Percentiles rank a stretch among this genome's conserved stretches.
Evolutionary conservation across 2,329 filamentous ascomycete genomes (phyloP).

Genomic region (Kalmusia sp.): DNA sequence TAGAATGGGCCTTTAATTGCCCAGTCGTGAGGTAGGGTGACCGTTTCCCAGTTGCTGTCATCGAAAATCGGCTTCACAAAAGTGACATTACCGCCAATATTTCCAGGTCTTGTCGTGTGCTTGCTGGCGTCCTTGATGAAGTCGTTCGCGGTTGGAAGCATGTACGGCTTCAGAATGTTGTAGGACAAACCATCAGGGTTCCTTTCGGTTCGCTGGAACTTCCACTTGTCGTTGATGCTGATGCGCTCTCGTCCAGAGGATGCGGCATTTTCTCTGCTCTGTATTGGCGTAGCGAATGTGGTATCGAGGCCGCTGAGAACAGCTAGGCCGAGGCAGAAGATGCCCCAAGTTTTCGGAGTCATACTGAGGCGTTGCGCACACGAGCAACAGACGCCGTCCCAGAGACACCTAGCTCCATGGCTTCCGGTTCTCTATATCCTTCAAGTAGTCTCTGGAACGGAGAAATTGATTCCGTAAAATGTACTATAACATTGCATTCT

Average conservation of each 20-base stretch:
- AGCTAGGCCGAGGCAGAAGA: not conserved
- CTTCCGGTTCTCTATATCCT: not conserved
- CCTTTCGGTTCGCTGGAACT: constrained; percentile 40
- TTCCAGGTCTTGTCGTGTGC: constrained; percentile 29
- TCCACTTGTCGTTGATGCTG: constrained; percentile 46
- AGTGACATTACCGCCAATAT: constrained; percentile 27
- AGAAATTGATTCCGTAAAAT: constrained; percentile 1
- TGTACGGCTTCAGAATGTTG: constrained; percentile 46
- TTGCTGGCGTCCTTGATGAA: constrained; percentile 44
- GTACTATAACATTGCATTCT: not conserved
- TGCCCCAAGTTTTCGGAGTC: not conserved
- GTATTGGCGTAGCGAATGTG: not conserved
- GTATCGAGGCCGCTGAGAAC: not conserved
- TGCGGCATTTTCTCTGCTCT: not conserved
- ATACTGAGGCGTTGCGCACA: not conserved
- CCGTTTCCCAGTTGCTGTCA: constrained; percentile 49
- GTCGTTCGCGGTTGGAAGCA: constrained; percentile 49
- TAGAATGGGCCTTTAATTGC: constrained; percentile 54
- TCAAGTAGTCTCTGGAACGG: not conserved
- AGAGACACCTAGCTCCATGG: not conserved
- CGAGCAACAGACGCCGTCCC: not conserved
- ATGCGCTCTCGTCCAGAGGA: constrained; percentile 28
- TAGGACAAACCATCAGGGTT: constrained; percentile 46
- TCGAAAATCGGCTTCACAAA: constrained; percentile 43
- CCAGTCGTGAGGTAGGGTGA: constrained; percentile 58